phyloP scores from a whole-genome alignment of 306 rosid species.

The Luffa aegyptiaca region DNA sequence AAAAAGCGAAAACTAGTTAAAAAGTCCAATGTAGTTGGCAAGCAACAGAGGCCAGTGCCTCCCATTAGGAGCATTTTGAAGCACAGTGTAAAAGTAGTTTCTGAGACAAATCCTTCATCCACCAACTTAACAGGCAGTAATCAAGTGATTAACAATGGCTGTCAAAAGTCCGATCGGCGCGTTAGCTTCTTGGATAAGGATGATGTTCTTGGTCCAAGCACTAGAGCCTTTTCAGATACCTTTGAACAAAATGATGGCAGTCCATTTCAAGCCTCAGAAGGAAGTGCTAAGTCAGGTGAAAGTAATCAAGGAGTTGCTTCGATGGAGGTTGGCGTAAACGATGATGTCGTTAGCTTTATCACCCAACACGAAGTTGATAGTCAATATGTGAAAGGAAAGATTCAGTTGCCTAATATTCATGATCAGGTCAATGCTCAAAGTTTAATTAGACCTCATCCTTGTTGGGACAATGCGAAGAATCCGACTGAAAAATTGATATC shows the following conservation, averaged over 20 bases:
- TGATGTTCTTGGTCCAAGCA: conserved; percentile 36
- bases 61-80: conserved; percentile 48
- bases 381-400: conserved; percentile 30
- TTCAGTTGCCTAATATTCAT: conserved; percentile 31
- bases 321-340: conserved; percentile 27
- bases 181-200: conserved; percentile 49
- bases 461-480: conserved; percentile 28
- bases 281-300: conserved; percentile 31
- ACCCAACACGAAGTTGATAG: conserved; percentile 28
- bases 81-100: conserved; percentile 27
- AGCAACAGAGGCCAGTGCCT: conserved; percentile 28
- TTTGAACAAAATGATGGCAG: conserved; percentile 26
- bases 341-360: conserved; percentile 12
- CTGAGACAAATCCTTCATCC: conserved; percentile 33
- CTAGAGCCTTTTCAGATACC: conserved; percentile 20
- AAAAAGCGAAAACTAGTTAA: conserved; percentile 28
- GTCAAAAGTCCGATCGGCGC: conserved; percentile 28
- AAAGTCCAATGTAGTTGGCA: conserved; percentile 17
- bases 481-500: conserved; percentile 31
- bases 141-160: conserved; percentile 24
- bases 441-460: conserved; percentile 30
- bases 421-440: conserved; percentile 24
- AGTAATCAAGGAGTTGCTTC: conserved; percentile 38
- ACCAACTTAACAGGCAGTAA: conserved; percentile 19
- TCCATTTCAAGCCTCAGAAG: conserved; percentile 40